Evolutionary conservation across 148 eudicot genomes (phyloP).

Genomic region (Tetragonia tetragonoides): DNA sequence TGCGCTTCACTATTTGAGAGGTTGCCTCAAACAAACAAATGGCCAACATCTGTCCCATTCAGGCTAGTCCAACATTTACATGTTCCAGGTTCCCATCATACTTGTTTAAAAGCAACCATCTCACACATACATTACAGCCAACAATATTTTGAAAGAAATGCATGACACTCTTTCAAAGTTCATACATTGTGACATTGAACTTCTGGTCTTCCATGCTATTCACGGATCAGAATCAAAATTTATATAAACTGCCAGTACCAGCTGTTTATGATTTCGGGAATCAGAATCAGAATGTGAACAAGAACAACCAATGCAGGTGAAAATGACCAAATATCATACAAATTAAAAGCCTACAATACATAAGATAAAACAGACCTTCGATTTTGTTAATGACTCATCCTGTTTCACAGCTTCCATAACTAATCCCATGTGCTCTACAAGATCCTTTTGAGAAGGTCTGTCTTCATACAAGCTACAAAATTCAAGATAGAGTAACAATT

Average conservation of each 20-base stretch:
- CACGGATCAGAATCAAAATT: background rate
- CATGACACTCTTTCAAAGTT: too few relatives aligned
- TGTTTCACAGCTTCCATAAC: constrained; percentile 56
- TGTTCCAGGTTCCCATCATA: too few relatives aligned
- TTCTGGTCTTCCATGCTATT: background rate
- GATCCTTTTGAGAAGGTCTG: constrained; percentile 63
- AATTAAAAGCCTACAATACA: background rate
- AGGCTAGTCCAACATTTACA: too few relatives aligned
- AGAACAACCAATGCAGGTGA: background rate
- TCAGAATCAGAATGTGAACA: background rate
- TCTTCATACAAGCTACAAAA: constrained; percentile 52
- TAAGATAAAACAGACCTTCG: constrained; percentile 50
- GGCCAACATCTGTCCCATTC: background rate
- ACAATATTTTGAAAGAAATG: too few relatives aligned
- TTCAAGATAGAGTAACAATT: constrained; percentile 8
- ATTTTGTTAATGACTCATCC: constrained; percentile 56
- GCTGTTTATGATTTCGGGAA: background rate
- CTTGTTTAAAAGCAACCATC: too few relatives aligned
- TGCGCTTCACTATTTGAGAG: background rate
- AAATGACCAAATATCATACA: background rate
- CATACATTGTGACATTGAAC: too few relatives aligned
- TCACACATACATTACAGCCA: too few relatives aligned
- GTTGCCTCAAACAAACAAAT: background rate
- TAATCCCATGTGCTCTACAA: constrained; percentile 46
- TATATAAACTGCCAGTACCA: background rate